phyloP scores from a whole-genome alignment of 1,284 basidiomycete genomes.

The Irpex lacteus region DNA sequence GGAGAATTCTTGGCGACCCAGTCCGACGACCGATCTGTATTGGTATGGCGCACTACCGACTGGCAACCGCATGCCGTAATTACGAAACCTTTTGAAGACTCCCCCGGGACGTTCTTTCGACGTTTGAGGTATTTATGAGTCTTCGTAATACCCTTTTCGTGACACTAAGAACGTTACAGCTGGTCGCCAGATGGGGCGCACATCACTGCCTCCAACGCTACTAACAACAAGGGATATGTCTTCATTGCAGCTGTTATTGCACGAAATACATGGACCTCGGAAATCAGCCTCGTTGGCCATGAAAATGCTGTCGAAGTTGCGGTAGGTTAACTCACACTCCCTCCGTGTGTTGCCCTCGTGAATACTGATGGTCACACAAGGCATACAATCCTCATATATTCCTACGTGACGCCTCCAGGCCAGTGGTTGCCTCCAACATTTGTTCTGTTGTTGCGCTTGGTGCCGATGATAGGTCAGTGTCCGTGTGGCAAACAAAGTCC shows the following conservation, averaged over 20 bases:
- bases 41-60: slow-evolving; percentile 94
- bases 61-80: slow-evolving; percentile 88
- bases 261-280: slow-evolving; percentile 82
- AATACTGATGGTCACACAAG: slow-evolving; percentile 33
- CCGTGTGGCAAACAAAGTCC: slow-evolving; percentile 91
- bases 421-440: slow-evolving; percentile 74
- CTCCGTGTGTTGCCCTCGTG: too few species aligned
- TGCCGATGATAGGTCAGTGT: slow-evolving; percentile 85
- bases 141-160: neutral
- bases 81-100: slow-evolving; percentile 88
- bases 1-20: slow-evolving; percentile 96
- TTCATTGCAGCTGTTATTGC: slow-evolving; percentile 97
- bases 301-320: slow-evolving; percentile 98
- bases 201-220: slow-evolving; percentile 95
- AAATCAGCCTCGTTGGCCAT: slow-evolving; percentile 94
- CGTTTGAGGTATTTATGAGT: slow-evolving; percentile 66
- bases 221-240: slow-evolving; percentile 92
- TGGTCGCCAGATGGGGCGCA: slow-evolving; percentile 99
- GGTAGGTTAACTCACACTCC: slow-evolving; percentile 40
- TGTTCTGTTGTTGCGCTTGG: slow-evolving; percentile 88
- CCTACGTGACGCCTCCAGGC: slow-evolving; percentile 64
- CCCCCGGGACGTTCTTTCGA: slow-evolving; percentile 94
- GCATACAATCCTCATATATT: slow-evolving; percentile 93
- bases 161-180: slow-evolving; percentile 37
- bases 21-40: slow-evolving; percentile 94